Base-by-base conservation (phyloP, 192 early-diverging fungal species). In the Jimgerdemannia flammicorona region DNA sequence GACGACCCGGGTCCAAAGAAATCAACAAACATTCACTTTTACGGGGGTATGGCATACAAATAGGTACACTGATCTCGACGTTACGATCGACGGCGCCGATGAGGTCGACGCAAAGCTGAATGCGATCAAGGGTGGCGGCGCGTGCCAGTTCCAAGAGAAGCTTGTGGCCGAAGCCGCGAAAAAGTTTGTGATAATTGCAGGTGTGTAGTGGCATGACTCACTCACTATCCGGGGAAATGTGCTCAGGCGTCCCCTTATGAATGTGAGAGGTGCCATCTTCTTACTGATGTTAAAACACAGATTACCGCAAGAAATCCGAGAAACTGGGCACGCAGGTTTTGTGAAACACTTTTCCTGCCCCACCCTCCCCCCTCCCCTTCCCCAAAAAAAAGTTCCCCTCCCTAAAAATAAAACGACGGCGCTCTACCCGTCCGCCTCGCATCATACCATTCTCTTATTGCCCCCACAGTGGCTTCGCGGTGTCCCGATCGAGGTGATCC, bases 41-140 rank as follows among this genome's bases (percentile, higher is more conserved):
- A 65, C 14, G 14, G 64, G 14, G 64, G 43, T 72, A 54, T 19
- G 11, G 14, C 49, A 19, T 70, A 29, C n/a, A 14, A 4, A 44
- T 72, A 91, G 87, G 64, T 90, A 93, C 73, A 89, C 94, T 0
- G 79, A 83, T 18, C 89, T 96, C 71, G 94, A 97, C 77, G 92
- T 97, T 20, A 92, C 94, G 43, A 96, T 98, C 79, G 97, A 98
- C 69, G 96, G 97, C 20, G 97, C 97, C 3, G 92, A 93, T 78
- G 91, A 94, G 80, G 90, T 91, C 75, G 97, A 98, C 75, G 72
- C 91, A 11, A 80, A 90, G 74, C 84, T 97, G 75, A 97, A 97
- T 80, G 93, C 90, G 20, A 98, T 98, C 84, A 98, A 98, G 85
- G 95, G 97, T 29, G 97, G 97, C 40, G 97, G 97, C 70, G 97